Evolutionary conservation across 441 rosid species (phyloP).

Genomic region (Melastoma candidum): DNA sequence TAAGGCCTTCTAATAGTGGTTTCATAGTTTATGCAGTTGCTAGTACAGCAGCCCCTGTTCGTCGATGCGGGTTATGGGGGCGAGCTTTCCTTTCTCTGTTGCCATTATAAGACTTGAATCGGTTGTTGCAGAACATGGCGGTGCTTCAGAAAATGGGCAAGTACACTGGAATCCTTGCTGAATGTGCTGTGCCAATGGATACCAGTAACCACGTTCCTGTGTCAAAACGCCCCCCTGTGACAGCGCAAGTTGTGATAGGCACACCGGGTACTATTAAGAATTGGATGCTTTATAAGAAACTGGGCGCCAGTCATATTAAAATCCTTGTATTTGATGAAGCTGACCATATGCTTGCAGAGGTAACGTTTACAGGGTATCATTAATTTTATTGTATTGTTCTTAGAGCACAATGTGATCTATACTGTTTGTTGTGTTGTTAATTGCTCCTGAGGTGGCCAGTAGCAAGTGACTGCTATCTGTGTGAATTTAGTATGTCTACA

Average conservation of each 20-base stretch:
- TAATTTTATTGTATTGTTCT: neutral
- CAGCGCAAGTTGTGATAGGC: slow-evolving; percentile 82
- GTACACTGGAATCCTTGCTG: slow-evolving; percentile 66
- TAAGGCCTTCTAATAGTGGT: neutral
- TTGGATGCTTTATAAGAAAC: slow-evolving; percentile 53
- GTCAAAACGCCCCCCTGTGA: slow-evolving; percentile 30
- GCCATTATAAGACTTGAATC: neutral
- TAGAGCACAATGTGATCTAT: no score
- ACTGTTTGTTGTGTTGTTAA: no score
- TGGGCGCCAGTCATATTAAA: slow-evolving; percentile 40
- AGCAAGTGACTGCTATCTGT: no score
- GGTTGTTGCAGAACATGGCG: slow-evolving; percentile 61
- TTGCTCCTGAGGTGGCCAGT: no score
- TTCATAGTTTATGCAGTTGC: neutral
- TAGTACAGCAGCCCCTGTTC: neutral
- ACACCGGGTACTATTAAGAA: slow-evolving; percentile 91
- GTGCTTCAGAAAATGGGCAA: slow-evolving; percentile 91
- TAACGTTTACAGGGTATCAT: slow-evolving; percentile 13
- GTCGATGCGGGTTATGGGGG: neutral
- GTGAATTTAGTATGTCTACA: no score
- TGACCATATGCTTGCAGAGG: slow-evolving; percentile 95
- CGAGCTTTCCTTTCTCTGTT: no score
- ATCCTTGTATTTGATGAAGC: slow-evolving; percentile 98
- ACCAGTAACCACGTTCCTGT: slow-evolving; percentile 24
- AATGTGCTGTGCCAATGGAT: slow-evolving; percentile 67